Evolutionary conservation across 352 stramenopile species (phyloP).

Genomic region (Phytopythium montanum): DNA sequence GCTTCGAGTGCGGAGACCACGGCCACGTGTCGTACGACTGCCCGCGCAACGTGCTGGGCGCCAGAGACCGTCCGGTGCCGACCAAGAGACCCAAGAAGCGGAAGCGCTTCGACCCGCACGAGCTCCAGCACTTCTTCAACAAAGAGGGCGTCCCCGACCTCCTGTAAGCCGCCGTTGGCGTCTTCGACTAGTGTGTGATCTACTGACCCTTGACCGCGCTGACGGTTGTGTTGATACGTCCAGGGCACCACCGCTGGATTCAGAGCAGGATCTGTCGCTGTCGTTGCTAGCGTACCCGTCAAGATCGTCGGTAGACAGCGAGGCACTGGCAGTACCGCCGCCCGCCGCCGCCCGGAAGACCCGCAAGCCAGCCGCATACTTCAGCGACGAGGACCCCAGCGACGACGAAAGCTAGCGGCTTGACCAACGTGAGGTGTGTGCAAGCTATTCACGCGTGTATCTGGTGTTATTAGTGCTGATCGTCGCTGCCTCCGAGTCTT

Average conservation of each 20-base stretch:
- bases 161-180: too few species aligned
- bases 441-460: neutral
- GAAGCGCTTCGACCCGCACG: slow-evolving; percentile 55
- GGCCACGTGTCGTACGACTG: slow-evolving; percentile 85
- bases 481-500: neutral
- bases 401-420: slow-evolving; percentile 29
- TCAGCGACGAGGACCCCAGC: slow-evolving; percentile 76
- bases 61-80: slow-evolving; percentile 48
- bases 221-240: slow-evolving; percentile 8
- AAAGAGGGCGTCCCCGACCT: slow-evolving; percentile 56
- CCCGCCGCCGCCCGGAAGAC: slow-evolving; percentile 17
- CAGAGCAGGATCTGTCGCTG: slow-evolving; percentile 55
- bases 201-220: neutral
- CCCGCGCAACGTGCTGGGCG: slow-evolving; percentile 76
- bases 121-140: slow-evolving; percentile 68
- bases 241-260: slow-evolving; percentile 44
- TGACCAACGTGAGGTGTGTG: neutral
- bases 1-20: slow-evolving; percentile 80
- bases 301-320: neutral
- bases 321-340: neutral
- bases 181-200: neutral
- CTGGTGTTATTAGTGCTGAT: neutral
- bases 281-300: slow-evolving; percentile 68
- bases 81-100: slow-evolving; percentile 48
- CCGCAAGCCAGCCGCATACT: slow-evolving; percentile 50